Base-by-base conservation (phyloP, 176 grass and related monocot species). In the Bothriochloa decipiens region DNA sequence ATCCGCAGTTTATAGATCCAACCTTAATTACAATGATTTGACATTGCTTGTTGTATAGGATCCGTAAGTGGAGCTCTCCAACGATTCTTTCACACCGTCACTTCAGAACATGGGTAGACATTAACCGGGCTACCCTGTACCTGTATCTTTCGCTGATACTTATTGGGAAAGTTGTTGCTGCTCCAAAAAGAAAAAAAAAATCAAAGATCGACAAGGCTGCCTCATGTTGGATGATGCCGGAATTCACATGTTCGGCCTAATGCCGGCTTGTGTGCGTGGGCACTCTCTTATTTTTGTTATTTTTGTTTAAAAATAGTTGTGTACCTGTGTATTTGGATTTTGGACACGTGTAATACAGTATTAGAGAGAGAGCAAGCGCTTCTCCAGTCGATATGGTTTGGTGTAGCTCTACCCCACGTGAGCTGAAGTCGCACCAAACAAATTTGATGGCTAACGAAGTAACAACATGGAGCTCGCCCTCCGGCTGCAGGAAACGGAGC, bases 401-500 rank as follows among this genome's bases (percentile, higher is more conserved):
- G 11, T 47, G 45, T 47, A 47, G 3, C 13, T 14, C 14, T 49
- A 52, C 49, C 16, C 47, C 49, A 52, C 18, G 49, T 18, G 49
- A 52, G 18, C 53, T 22, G 22, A 58, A n/a, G 55, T 15, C 55
- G 18, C 55, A 58, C 55, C 55, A 23, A 58, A 58, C 55, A 58
- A 11, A 22, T 0, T 3, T 2, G n/a, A n/a, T n/a, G n/a, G n/a
- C n/a, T n/a, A n/a, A n/a, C n/a, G n/a, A n/a, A n/a, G n/a, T n/a
- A n/a, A 91, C 67, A 99, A 92, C 22, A 32, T 80, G 53, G 91
- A 91, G 63, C 89, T 99, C 41, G 86, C 86, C 5, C 86, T 78
- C 27, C 75, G 73, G 63, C 14, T 96, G 43, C 91, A 88, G 75
- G 86, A 82, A 40, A 86, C 86, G 6, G 36, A 95, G 68, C 65